Percentiles rank a stretch among this genome's conserved stretches.
phyloP scores from a whole-genome alignment of 2,329 filamentous ascomycete species.

The Trematosphaeria pertusa region DNA sequence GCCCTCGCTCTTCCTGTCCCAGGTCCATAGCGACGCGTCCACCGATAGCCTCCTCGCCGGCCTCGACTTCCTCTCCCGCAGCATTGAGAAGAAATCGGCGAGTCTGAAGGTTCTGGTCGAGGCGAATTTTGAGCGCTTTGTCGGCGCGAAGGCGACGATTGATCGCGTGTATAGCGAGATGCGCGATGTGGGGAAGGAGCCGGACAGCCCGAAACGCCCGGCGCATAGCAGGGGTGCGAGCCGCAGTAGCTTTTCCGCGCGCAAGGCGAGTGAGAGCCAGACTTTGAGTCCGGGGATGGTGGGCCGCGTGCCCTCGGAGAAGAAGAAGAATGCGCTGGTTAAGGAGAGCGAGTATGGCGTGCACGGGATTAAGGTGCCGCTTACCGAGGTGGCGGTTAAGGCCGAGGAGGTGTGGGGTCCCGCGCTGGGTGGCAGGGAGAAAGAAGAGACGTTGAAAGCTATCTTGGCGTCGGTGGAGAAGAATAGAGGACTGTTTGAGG shows the following conservation, averaged over 20 bases:
- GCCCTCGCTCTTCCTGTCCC: conserved; percentile 87
- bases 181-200: conserved; percentile 71
- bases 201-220: conserved; percentile 40
- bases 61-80: conserved; percentile 83
- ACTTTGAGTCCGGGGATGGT: conserved; percentile 39
- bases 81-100: conserved; percentile 97
- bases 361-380: conserved; percentile 75
- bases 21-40: conserved; percentile 86
- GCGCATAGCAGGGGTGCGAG: conserved; percentile 72
- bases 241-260: conserved; percentile 62
- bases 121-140: conserved; percentile 97
- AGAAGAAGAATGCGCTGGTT: conserved; percentile 85
- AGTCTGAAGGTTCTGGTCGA: conserved; percentile 96
- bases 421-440: conserved; percentile 86
- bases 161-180: conserved; percentile 99
- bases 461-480: conserved; percentile 78
- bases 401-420: conserved; percentile 98
- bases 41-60: conserved; percentile 82
- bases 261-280: conserved; percentile 53
- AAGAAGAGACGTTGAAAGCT: conserved; percentile 84
- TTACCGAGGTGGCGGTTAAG: conserved; percentile 90
- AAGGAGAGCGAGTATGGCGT: conserved; percentile 74
- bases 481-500: conserved; percentile 81
- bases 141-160: conserved; percentile 95
- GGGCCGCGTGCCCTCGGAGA: conserved; percentile 54